Evolutionary conservation across 225 moss, liverwort and hornwort genomes (phyloP).

Genomic region (Neckera pumila): DNA sequence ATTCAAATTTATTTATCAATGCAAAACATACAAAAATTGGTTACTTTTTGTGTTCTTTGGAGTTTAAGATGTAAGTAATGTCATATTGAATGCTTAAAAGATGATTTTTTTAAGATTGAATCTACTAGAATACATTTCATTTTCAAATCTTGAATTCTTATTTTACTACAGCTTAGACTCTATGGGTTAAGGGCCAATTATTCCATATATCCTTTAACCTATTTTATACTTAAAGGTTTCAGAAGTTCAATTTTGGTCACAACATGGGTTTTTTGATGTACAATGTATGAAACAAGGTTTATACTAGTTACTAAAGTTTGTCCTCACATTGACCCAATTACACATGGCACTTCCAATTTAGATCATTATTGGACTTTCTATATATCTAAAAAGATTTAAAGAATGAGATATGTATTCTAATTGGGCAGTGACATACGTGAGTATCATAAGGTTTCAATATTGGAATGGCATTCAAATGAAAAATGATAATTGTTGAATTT

Average conservation of each 20-base stretch:
- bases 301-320: neutral
- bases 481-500: neutral
- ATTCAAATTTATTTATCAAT: too few species aligned
- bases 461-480: neutral
- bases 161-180: neutral
- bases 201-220: too few species aligned
- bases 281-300: neutral
- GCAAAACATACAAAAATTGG: neutral
- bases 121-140: neutral
- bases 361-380: neutral
- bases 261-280: too few species aligned
- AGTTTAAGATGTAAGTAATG: neutral
- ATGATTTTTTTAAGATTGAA: neutral
- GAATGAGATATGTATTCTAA: neutral
- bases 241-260: neutral
- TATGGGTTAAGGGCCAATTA: rapidly evolving
- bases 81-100: neutral
- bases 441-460: neutral
- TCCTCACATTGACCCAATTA: too few species aligned
- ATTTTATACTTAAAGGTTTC: too few species aligned
- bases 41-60: neutral
- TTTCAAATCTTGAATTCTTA: neutral
- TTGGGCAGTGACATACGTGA: neutral
- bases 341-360: neutral
- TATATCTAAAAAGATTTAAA: rapidly evolving